Evolutionary conservation across 257 asterid genomes (phyloP).

Genomic region (Linaria vulgaris): DNA sequence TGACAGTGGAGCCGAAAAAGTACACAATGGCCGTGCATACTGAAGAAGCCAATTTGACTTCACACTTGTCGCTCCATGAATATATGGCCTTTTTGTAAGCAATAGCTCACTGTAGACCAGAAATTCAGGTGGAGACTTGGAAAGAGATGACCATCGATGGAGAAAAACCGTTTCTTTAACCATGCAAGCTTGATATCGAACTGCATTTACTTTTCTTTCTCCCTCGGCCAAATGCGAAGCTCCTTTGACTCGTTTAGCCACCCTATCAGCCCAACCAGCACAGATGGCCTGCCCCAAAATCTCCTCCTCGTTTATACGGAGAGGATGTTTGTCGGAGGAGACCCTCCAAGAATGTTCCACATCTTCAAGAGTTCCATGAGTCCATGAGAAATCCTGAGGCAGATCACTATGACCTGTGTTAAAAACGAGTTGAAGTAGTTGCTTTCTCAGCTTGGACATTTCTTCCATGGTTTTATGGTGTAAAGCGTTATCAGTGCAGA

Average conservation of each 20-base stretch:
- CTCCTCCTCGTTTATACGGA: constrained; percentile 67
- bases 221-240: constrained; percentile 46
- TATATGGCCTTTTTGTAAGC: constrained; percentile 68
- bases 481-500: constrained; percentile 56
- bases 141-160: constrained; percentile 68
- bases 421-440: constrained; percentile 73
- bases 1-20: constrained; percentile 71
- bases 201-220: constrained; percentile 51
- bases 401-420: constrained; percentile 41
- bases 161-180: constrained; percentile 69
- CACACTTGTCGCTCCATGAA: constrained; percentile 81
- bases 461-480: constrained; percentile 93
- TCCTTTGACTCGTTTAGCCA: constrained; percentile 63
- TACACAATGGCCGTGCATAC: constrained; percentile 60
- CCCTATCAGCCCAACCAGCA: constrained; percentile 94
- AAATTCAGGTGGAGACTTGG: constrained; percentile 73
- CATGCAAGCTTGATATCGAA: constrained; percentile 71
- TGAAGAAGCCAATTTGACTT: constrained; percentile 67
- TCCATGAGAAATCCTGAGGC: constrained; percentile 64
- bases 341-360: constrained; percentile 72
- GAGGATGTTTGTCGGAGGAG: constrained; percentile 56
- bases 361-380: constrained; percentile 56
- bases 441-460: constrained; percentile 92
- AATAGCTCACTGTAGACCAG: constrained; percentile 73
- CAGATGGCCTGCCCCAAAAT: constrained; percentile 79